Evolutionary conservation across 176 grass and related monocot species (phyloP).

Genomic region (Aegilops sharonensis): DNA sequence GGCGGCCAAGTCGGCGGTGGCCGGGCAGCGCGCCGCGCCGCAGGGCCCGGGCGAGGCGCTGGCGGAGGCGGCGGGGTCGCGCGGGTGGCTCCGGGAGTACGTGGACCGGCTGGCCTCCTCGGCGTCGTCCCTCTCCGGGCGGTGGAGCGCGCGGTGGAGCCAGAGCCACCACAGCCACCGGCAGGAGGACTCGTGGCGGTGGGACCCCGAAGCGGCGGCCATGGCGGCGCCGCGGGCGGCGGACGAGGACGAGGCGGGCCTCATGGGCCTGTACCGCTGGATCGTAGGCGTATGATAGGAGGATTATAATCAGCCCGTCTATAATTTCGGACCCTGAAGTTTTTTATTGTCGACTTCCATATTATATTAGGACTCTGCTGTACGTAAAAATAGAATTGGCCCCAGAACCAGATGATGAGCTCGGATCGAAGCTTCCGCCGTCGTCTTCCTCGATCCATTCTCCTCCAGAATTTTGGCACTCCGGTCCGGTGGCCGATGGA

Average conservation of each 20-base stretch:
- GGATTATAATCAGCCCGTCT: neutral
- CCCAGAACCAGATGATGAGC: neutral
- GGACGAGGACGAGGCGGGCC: conserved; percentile 45
- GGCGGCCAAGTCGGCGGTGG: conserved; percentile 14
- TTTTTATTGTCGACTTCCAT: conserved; percentile 33
- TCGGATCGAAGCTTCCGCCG: conserved; percentile 26
- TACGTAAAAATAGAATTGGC: conserved; percentile 31
- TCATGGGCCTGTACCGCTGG: conserved; percentile 72
- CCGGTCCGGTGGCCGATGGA: neutral
- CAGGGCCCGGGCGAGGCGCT: conserved; percentile 52
- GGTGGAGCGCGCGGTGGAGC: conserved; percentile 80
- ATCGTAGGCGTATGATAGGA: conserved; percentile 58
- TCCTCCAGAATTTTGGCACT: neutral
- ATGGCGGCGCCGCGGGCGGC: conserved; percentile 1
- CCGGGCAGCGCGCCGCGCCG: conserved; percentile 7
- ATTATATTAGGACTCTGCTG: conserved; percentile 24
- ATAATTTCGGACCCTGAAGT: conserved; percentile 43
- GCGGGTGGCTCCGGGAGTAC: conserved; percentile 86
- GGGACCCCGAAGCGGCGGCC: conserved; percentile 56
- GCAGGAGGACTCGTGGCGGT: conserved; percentile 48
- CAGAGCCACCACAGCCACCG: conserved; percentile 46
- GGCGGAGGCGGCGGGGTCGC: conserved; percentile 67
- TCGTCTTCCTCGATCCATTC: neutral
- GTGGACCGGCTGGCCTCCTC: conserved; percentile 81
- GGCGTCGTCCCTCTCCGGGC: conserved; percentile 62